Conservation (phyloP, 1,284 basidiomycete species). For the Pseudozyma sp. region DNA sequence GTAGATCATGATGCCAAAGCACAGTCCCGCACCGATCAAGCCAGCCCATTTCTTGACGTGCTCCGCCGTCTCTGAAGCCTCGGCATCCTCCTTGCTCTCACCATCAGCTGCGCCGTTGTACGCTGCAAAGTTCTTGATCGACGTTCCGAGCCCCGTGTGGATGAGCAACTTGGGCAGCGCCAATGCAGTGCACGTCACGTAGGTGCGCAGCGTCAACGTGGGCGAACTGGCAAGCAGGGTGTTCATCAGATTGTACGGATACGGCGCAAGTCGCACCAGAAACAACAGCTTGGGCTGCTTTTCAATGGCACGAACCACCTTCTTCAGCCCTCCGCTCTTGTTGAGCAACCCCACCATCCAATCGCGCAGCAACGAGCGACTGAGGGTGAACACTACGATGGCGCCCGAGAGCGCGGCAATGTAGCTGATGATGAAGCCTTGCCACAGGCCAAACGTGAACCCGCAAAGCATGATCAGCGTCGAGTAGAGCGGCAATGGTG, state of each 20-base stretch:
- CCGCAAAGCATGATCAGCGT: slow-evolving; percentile 87
- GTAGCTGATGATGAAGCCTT: slow-evolving; percentile 83
- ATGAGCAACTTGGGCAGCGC: slow-evolving; percentile 86
- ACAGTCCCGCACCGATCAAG: slow-evolving; percentile 77
- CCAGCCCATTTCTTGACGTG: slow-evolving; percentile 77
- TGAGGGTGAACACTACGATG: slow-evolving; percentile 80
- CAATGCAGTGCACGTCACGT: slow-evolving; percentile 81
- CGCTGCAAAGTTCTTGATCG: slow-evolving; percentile 82
- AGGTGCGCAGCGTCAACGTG: slow-evolving; percentile 82
- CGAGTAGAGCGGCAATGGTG: slow-evolving; percentile 85
- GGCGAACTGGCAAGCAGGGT: slow-evolving; percentile 85
- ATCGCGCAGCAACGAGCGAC: slow-evolving; percentile 78
- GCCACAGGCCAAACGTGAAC: slow-evolving; percentile 84
- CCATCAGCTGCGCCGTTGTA: slow-evolving; percentile 71
- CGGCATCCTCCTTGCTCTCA: slow-evolving; percentile 52
- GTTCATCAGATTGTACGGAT: slow-evolving; percentile 83
- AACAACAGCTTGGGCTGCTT: slow-evolving; percentile 84
- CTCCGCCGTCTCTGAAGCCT: slow-evolving; percentile 69
- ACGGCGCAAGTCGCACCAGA: slow-evolving; percentile 80
- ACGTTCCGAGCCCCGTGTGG: slow-evolving; percentile 83
- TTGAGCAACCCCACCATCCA: slow-evolving; percentile 79
- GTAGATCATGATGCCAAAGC: slow-evolving; percentile 81
- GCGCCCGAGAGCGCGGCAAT: slow-evolving; percentile 84
- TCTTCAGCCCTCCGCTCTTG: slow-evolving; percentile 69
- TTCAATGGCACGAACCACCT: slow-evolving; percentile 83